Conservation (phyloP, 2,329 filamentous ascomycete species). For the Bipolaris sorokiniana region DNA sequence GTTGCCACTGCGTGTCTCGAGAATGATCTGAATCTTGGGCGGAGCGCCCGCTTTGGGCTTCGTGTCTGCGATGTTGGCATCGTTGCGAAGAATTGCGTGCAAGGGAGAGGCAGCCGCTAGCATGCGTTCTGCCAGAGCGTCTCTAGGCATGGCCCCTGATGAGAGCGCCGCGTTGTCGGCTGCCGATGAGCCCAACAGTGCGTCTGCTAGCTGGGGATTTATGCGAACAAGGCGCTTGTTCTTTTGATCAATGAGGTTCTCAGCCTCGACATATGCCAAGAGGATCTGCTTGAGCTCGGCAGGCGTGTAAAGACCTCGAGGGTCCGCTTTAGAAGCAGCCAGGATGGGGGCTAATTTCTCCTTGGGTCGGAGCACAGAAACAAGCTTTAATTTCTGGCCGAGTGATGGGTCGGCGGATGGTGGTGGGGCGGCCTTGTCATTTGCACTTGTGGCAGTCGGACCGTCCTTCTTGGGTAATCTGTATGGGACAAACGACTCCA, state of each 20-base stretch:
- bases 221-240: constrained; percentile 68
- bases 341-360: constrained; percentile 64
- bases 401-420: constrained; percentile 50
- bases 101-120: constrained; percentile 62
- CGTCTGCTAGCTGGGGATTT: constrained; percentile 67
- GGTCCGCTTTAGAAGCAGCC: constrained; percentile 56
- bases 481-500: constrained; percentile 67
- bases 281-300: constrained; percentile 64
- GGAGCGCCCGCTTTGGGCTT: constrained; percentile 67
- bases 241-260: constrained; percentile 61
- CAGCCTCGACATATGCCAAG: constrained; percentile 64
- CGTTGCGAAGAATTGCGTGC: constrained; percentile 62
- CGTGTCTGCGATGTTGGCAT: constrained; percentile 47
- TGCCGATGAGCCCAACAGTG: constrained; percentile 61
- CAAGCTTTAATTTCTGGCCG: constrained; percentile 57
- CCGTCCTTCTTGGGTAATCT: constrained; percentile 64
- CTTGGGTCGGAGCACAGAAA: constrained; percentile 63
- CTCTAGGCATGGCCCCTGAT: constrained; percentile 64
- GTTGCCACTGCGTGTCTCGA: constrained; percentile 70
- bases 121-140: constrained; percentile 66
- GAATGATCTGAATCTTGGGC: constrained; percentile 64
- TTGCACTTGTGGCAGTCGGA: constrained; percentile 31
- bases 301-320: constrained; percentile 63
- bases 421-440: constrained; percentile 52
- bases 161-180: constrained; percentile 64